These are phyloP conservation scores for Karstenula rhodostoma DNA, from an alignment of 2,329 filamentous ascomycete species.

Conservation along the genomic window DNA sequence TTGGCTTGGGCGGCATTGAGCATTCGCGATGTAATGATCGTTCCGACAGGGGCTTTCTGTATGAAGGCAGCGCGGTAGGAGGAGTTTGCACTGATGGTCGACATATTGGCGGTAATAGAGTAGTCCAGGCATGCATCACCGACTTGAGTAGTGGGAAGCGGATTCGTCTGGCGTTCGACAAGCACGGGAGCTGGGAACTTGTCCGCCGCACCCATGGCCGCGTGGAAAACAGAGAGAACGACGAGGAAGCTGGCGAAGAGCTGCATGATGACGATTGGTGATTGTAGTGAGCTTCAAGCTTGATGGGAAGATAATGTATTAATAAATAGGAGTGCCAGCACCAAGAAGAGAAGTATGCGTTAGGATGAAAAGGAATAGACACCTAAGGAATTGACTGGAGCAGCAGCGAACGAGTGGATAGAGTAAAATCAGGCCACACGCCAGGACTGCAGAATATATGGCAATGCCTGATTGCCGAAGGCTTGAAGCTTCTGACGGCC, in stretches of 20 bases:
- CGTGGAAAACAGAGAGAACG: slow-evolving; percentile 34
- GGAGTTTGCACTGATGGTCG: slow-evolving; percentile 56
- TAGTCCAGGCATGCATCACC: slow-evolving; percentile 54
- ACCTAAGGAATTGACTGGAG: slow-evolving; percentile 25
- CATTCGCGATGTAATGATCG: slow-evolving; percentile 48
- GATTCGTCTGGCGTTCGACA: slow-evolving; percentile 37
- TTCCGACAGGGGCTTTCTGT: slow-evolving; percentile 54
- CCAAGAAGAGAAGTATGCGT: slow-evolving; percentile 30
- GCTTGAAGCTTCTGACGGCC: slow-evolving; percentile 34
- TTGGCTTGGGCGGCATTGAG: slow-evolving; percentile 53
- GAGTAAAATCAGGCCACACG: slow-evolving; percentile 42
- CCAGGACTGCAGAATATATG: slow-evolving; percentile 39
- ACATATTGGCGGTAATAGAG: slow-evolving; percentile 57
- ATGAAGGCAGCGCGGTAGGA: slow-evolving; percentile 58
- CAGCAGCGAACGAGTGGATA: slow-evolving; percentile 17
- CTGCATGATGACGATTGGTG: slow-evolving; percentile 31
- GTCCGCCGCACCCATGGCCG: slow-evolving; percentile 26
- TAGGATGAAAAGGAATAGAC: slow-evolving; percentile 24
- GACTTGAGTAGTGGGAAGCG: slow-evolving; percentile 25
- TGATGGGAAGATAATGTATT: slow-evolving; percentile 23
- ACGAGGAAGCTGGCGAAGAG: slow-evolving; percentile 37
- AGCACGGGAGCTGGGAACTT: slow-evolving; percentile 29
- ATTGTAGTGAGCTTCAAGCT: slow-evolving; percentile 14
- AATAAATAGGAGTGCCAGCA: slow-evolving; percentile 42
- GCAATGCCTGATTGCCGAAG: slow-evolving; percentile 26